Percentiles rank a stretch among this genome's conserved stretches.
Conservation (phyloP, 768 basidiomycete genomes). For the Pleurotus ostreatus region DNA sequence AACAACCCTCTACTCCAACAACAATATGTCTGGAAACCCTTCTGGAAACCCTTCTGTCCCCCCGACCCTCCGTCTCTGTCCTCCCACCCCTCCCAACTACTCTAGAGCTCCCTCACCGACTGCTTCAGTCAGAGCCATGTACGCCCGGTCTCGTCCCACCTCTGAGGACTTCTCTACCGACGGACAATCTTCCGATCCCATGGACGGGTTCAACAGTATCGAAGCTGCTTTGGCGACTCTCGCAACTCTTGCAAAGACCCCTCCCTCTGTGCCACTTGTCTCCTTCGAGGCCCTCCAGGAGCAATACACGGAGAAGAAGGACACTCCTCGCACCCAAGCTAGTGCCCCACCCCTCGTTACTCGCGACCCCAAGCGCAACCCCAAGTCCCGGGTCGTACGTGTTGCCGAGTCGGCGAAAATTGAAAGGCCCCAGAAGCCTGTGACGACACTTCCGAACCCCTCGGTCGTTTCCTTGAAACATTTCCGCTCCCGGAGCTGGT, state of each 20-base stretch:
- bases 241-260: background rate
- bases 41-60: too few species aligned
- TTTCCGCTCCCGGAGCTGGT: background rate
- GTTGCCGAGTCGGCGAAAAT: background rate
- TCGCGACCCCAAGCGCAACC: background rate
- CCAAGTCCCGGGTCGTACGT: background rate
- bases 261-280: background rate
- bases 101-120: background rate
- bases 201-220: background rate
- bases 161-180: background rate
- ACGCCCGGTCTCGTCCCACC: constrained; percentile 4
- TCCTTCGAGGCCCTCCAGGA: background rate
- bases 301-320: background rate
- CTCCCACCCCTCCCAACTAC: background rate
- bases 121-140: background rate
- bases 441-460: background rate
- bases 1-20: too few species aligned
- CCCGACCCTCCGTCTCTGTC: background rate
- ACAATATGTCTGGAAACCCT: too few species aligned
- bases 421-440: background rate
- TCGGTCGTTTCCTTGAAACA: background rate
- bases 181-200: background rate
- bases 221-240: background rate
- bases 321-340: background rate
- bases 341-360: background rate